Evolutionary conservation across 2,329 filamentous ascomycete genomes (phyloP), one percentile per base, ranked within the genome.

Genomic region (Arthrobotrys pseudoclavata): DNA sequence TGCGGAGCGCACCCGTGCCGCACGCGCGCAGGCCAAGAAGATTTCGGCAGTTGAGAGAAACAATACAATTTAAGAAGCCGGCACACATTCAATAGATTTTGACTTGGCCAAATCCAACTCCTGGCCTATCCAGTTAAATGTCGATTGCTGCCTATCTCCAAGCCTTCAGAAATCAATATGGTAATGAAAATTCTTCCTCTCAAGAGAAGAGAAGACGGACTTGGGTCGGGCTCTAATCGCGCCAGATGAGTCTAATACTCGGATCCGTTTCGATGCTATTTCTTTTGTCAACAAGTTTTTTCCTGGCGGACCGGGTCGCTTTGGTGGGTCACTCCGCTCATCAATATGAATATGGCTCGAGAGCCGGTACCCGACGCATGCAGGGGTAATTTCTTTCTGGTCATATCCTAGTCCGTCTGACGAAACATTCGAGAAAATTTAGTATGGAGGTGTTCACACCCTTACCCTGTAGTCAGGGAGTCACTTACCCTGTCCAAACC

Each of bases 71-170:
- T n/a, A n/a, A n/a, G n/a, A n/a, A n/a, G n/a, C n/a, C n/a, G n/a
- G n/a, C n/a, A n/a, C n/a, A n/a, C n/a, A n/a, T n/a, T n/a, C n/a
- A 40, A 13, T 18, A 2, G 15, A 42, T 5, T 42, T 42, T n/a
- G 13, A 18, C 40, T 42, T 42, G 40, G 40, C 40, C 13, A n/a
- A 42, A 42, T 42, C 15, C 13, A 42, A 42, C 13, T 18, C 40
- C 13, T 42, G 40, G 40, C 40, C 62, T 40, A 10, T 42, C 62
- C 62, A 29, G 52, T 22, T 48, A 63, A 31, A 48, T 63, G 18
- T 34, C 42, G 47, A 52, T 66, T 52, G 61, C 61, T 50, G 24
- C n/a, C n/a, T n/a, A n/a, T 64, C 24, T 50, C 26, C n/a, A n/a
- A n/a, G n/a, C n/a, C n/a, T n/a, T n/a, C n/a, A n/a, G n/a, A n/a